These are phyloP conservation scores for Papiliotrema terrestris DNA, from an alignment of 1,284 basidiomycete species.

Conservation along the genomic window DNA sequence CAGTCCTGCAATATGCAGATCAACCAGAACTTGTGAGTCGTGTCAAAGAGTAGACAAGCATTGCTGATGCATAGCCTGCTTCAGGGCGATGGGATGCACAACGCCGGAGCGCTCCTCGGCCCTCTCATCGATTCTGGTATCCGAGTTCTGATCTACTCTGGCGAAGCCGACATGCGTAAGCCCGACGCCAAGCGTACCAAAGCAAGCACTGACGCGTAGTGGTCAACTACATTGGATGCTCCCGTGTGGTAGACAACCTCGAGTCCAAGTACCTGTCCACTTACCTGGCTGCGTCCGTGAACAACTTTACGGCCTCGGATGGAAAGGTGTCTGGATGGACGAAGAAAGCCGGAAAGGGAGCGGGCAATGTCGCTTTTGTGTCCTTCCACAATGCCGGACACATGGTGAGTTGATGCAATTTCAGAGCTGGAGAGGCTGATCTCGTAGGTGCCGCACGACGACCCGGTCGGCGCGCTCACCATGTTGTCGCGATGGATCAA, in stretches of 20 bases:
- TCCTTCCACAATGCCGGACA: conserved; percentile 70
- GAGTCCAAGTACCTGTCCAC: conserved; percentile 60
- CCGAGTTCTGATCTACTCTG: conserved; percentile 75
- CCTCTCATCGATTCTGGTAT: conserved; percentile 71
- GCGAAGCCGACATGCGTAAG: conserved; percentile 71
- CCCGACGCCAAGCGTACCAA: not conserved
- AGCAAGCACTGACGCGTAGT: conserved; percentile 12
- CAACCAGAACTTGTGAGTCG: conserved; percentile 47
- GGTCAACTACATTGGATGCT: conserved; percentile 43
- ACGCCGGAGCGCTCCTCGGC: conserved; percentile 68
- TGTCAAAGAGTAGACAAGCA: not conserved
- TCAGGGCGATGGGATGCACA: conserved; percentile 74
- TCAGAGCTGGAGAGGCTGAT: not conserved
- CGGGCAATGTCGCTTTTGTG: conserved; percentile 73
- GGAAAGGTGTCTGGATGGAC: conserved; percentile 40
- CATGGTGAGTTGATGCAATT: conserved; percentile 54
- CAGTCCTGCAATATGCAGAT: conserved; percentile 57
- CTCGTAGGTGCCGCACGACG: conserved; percentile 65
- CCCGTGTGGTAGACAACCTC: conserved; percentile 35
- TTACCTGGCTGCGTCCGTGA: conserved; percentile 56
- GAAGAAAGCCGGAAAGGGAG: conserved; percentile 59
- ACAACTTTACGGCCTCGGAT: conserved; percentile 56
- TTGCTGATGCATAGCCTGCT: conserved; percentile 49
- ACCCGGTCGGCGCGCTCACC: conserved; percentile 67
- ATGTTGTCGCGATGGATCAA: conserved; percentile 58